Evolutionary conservation across 768 basidiomycete species (phyloP).

Genomic region (Naganishia randhawae): DNA sequence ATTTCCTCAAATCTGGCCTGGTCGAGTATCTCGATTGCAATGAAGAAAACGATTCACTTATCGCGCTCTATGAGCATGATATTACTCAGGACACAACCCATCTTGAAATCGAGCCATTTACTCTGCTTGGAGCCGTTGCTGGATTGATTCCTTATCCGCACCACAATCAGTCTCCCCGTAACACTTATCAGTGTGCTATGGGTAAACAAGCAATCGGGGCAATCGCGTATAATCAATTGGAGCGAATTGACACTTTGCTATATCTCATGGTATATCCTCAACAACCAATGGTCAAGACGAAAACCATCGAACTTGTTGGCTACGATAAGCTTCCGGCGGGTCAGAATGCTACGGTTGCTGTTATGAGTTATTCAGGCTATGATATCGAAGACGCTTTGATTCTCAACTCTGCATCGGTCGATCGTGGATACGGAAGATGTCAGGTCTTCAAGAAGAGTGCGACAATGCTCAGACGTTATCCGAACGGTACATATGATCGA

Average conservation of each 20-base stretch:
- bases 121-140: conserved; percentile 92
- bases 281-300: conserved; percentile 98
- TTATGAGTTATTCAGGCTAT: conserved; percentile 99
- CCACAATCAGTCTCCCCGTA: conserved; percentile 98
- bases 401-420: conserved; percentile 90
- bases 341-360: conserved; percentile 95
- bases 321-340: conserved; percentile 96
- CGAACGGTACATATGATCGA: conserved; percentile 94
- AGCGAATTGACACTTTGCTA: conserved; percentile 94
- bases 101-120: conserved; percentile 98
- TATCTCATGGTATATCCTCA: conserved; percentile 97
- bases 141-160: conserved; percentile 98
- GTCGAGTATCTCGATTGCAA: conserved; percentile 99
- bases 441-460: conserved; percentile 95
- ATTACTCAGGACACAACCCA: conserved; percentile 82
- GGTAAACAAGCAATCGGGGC: conserved; percentile 99
- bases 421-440: conserved; percentile 94
- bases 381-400: conserved; percentile 99
- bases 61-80: conserved; percentile 87
- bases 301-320: conserved; percentile 92
- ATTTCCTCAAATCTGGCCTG: conserved; percentile 83
- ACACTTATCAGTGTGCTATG: conserved; percentile 99
- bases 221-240: conserved; percentile 95
- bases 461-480: conserved; percentile 89
- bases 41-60: conserved; percentile 96